Percentiles rank a stretch among this genome's conserved stretches.
Evolutionary conservation across 1,284 basidiomycete species (phyloP).

Genomic region (Ceratobasidium sp.): DNA sequence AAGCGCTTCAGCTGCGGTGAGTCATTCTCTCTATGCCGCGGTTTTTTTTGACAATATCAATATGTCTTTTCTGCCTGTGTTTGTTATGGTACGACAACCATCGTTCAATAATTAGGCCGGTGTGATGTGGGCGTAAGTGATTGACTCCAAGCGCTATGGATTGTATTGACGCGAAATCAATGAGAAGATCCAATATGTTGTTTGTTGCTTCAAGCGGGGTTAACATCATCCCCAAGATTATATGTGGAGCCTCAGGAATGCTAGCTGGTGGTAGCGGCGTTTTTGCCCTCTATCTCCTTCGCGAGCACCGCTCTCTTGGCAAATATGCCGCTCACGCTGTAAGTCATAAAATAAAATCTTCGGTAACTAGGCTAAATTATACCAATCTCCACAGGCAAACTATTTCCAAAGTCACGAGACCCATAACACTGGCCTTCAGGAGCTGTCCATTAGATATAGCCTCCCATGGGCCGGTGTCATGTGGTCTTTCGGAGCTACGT

Average conservation of each 20-base stretch:
- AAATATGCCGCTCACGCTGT: constrained; percentile 38
- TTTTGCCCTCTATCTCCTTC: constrained; percentile 15
- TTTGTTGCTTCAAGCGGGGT: constrained; percentile 21
- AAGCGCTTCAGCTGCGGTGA: constrained; percentile 21
- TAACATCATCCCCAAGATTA: constrained; percentile 4
- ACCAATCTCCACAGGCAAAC: constrained; percentile 21
- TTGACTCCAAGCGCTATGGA: not conserved
- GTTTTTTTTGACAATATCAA: too few species aligned
- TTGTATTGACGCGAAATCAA: not conserved
- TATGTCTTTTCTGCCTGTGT: too few species aligned
- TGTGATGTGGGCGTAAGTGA: constrained; percentile 39
- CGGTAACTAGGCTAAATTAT: not conserved
- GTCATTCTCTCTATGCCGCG: not conserved
- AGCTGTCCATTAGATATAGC: constrained; percentile 26
- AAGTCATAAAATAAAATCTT: not conserved
- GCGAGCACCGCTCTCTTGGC: constrained; percentile 31
- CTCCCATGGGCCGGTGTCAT: constrained; percentile 36
- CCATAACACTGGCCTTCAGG: constrained; percentile 21
- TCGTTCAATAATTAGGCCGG: constrained; percentile 5
- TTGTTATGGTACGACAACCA: too few species aligned
- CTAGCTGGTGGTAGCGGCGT: constrained; percentile 18
- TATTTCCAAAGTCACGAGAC: constrained; percentile 36
- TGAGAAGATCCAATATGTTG: constrained; percentile 35
- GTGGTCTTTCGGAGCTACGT: constrained; percentile 35
- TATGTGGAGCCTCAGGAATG: constrained; percentile 24